phyloP scores from a whole-genome alignment of 2,329 filamentous ascomycete species.

The Biscogniauxia marginata region DNA sequence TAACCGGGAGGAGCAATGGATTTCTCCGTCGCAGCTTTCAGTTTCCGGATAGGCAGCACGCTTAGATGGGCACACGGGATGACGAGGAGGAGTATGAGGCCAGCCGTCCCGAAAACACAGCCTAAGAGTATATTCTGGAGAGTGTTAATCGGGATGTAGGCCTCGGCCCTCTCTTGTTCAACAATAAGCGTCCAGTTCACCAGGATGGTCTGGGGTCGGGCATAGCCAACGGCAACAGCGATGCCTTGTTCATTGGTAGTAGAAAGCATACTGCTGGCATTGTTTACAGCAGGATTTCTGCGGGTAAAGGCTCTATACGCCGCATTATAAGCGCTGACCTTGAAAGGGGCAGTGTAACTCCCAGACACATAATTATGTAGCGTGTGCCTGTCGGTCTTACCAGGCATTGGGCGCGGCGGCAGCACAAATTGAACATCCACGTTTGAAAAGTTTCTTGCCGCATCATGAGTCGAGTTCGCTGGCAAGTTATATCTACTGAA shows the following conservation, averaged over 20 bases:
- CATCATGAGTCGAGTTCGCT: constrained; percentile 45
- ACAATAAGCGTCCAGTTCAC: constrained; percentile 83
- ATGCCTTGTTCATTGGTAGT: constrained; percentile 71
- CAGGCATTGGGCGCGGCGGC: constrained; percentile 45
- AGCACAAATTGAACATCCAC: constrained; percentile 59
- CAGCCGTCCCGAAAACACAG: constrained; percentile 81
- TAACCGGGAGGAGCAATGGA: constrained; percentile 67
- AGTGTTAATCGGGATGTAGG: constrained; percentile 70
- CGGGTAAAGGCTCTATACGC: constrained; percentile 59
- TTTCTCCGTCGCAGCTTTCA: constrained; percentile 73
- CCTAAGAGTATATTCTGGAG: constrained; percentile 79
- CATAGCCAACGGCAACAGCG: constrained; percentile 76
- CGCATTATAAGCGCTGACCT: constrained; percentile 60
- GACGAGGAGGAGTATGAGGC: constrained; percentile 67
- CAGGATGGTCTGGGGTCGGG: constrained; percentile 63
- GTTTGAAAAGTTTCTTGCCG: constrained; percentile 38
- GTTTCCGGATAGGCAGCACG: constrained; percentile 73
- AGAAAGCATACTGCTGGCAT: constrained; percentile 66
- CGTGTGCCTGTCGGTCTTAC: constrained; percentile 48
- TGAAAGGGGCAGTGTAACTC: constrained; percentile 52
- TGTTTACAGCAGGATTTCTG: constrained; percentile 53
- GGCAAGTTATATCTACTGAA: constrained; percentile 48
- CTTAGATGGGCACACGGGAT: constrained; percentile 80
- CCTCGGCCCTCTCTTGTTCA: constrained; percentile 72
- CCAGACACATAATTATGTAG: constrained; percentile 42